These are phyloP conservation scores for Sicyos edulis DNA, from an alignment of 306 rosid genomes.

Conservation along the genomic window DNA sequence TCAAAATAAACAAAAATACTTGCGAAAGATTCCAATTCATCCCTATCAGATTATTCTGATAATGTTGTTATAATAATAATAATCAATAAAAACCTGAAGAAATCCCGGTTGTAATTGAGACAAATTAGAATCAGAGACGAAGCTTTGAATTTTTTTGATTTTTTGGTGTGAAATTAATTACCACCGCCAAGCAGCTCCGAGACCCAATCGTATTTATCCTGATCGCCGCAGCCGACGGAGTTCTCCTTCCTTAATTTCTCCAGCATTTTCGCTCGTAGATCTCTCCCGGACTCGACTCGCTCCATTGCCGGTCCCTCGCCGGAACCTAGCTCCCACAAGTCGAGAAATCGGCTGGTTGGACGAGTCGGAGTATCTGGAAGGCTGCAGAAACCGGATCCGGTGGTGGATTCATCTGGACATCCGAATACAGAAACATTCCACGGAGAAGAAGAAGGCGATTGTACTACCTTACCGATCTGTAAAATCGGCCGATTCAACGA, in stretches of 20 bases:
- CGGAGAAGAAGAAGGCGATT: conserved; percentile 39
- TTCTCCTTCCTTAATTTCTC: conserved; percentile 77
- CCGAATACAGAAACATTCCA: conserved; percentile 52
- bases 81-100: background rate
- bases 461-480: conserved; percentile 40
- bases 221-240: conserved; percentile 39
- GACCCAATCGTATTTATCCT: conserved; percentile 46
- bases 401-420: conserved; percentile 58
- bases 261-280: conserved; percentile 58
- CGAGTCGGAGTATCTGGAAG: conserved; percentile 69
- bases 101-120: background rate
- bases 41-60: background rate
- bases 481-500: conserved; percentile 43
- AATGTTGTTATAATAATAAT: background rate
- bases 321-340: conserved; percentile 44
- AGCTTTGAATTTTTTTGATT: background rate
- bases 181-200: conserved; percentile 49
- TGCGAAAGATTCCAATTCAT: conserved; percentile 3
- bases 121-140: conserved; percentile 14
- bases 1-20: background rate
- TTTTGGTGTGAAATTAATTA: background rate
- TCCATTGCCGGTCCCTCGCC: conserved; percentile 88
- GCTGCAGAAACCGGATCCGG: conserved; percentile 66
- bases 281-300: conserved; percentile 89
- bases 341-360: conserved; percentile 38